These are phyloP conservation scores for Podospora pseudocomata DNA, from an alignment of 495 filamentous ascomycete species.

Conservation along the genomic window DNA sequence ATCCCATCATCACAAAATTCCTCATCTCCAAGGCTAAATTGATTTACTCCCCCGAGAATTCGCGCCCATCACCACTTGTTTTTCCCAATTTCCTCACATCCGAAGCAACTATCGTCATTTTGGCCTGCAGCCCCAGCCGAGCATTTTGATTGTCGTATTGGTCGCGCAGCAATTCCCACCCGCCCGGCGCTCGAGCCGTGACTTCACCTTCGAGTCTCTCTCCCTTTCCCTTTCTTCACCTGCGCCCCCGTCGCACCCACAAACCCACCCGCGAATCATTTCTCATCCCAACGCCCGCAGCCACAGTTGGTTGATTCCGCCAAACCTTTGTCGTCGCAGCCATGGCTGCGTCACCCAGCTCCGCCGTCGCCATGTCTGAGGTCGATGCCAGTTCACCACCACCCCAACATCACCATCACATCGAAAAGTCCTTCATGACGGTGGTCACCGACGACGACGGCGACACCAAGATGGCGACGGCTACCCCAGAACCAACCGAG, in stretches of 20 bases:
- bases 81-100: neutral
- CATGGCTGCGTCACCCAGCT: conserved; percentile 37
- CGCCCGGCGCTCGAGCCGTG: neutral
- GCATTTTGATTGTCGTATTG: conserved; percentile 3
- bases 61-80: neutral
- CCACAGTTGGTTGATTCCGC: neutral
- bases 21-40: conserved; percentile 2
- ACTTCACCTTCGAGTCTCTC: neutral
- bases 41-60: neutral
- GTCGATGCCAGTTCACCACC: conserved; percentile 34
- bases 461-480: conserved; percentile 30
- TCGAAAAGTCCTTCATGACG: conserved; percentile 37
- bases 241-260: neutral
- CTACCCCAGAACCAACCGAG: conserved; percentile 34
- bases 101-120: neutral
- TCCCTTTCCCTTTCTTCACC: neutral
- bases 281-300: neutral
- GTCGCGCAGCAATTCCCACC: conserved; percentile 1
- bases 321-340: conserved; percentile 7
- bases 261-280: neutral
- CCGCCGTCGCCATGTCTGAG: conserved; percentile 30
- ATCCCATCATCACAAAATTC: conserved; percentile 13
- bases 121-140: neutral
- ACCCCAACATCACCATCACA: conserved; percentile 4
- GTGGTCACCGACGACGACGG: conserved; percentile 35